Base-by-base conservation (phyloP, 2,329 filamentous ascomycete genomes). In the Botrytis hyacinthi region DNA sequence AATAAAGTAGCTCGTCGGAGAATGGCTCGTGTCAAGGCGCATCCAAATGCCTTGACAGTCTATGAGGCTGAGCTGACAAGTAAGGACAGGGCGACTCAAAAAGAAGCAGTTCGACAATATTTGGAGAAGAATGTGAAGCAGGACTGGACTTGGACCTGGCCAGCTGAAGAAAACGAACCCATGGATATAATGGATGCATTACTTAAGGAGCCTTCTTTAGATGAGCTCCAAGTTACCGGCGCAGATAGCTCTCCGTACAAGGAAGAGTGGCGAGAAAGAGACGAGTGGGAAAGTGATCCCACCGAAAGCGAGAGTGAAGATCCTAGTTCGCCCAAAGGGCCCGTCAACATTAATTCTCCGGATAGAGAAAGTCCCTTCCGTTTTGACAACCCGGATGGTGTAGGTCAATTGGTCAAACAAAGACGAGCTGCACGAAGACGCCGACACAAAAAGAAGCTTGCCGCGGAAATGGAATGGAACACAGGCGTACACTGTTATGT, bases 401-500 rank as follows among this genome's bases (percentile, higher is more conserved):
- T 84, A 29, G 81, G 80, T 10, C 77, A 80, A 14, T 67, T 76
- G 2, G 70, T 80, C 32, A 75, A 74, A 65, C 77, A 75, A 32
- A 72, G 67, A 4, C 65, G 74, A 61, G 68, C 59, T 4, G 77
- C 79, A 18, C 77, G 78, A n/a, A 80, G 90, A 76, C 71, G 85
- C 85, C 40, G 83, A 79, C 71, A 80, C 32, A 81, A 77, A 66
- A 87, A 85, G 77, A 87, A 85, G 67, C 80, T 89, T 68, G 87
- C 88, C 75, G 88, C 90, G 73, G 91, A 93, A 83, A 87, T 90
- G 83, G 81, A 84, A 44, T 97, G 92, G 91, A 98, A 98, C 79
- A 86, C 91, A 54, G 95, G 95, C 0, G 81, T 98, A 73, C 88
- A 90, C n/a, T 92, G 92, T 81, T 98, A 93, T 83, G 88, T 91